A percentile compares a stretch with the other conserved stretches of the same genome.
phyloP scores from a whole-genome alignment of 768 basidiomycete species.

The Austroboletus festivus region DNA sequence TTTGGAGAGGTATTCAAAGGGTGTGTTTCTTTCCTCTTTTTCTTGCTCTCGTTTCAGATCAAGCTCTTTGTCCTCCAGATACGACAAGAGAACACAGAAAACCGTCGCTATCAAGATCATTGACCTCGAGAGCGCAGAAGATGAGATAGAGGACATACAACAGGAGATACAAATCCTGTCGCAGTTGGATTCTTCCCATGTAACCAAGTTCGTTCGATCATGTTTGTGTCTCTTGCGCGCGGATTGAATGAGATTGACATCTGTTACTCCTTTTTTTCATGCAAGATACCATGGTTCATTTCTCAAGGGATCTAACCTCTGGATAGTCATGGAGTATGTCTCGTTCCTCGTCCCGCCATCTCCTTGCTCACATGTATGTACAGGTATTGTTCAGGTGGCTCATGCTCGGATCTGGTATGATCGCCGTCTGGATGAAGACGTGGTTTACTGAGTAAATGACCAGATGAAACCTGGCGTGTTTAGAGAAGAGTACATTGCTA shows the following conservation, averaged over 20 bases:
- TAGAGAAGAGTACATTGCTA: slow-evolving; percentile 97
- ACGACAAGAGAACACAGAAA: slow-evolving; percentile 92
- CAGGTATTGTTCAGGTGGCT: slow-evolving; percentile 96
- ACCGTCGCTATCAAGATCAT: slow-evolving; percentile 99
- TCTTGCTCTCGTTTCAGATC: slow-evolving; percentile 7
- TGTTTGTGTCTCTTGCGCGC: slow-evolving; percentile 20
- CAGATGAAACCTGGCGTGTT: slow-evolving; percentile 99
- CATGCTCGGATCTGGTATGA: slow-evolving; percentile 91
- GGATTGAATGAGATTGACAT: slow-evolving; percentile 36
- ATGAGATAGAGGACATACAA: slow-evolving; percentile 99
- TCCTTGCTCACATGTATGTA: slow-evolving; percentile 8
- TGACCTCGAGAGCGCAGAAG: slow-evolving; percentile 97
- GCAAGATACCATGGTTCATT: slow-evolving; percentile 91
- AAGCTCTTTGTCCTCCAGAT: slow-evolving; percentile 44
- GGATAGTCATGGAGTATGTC: slow-evolving; percentile 97
- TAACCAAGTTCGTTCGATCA: slow-evolving; percentile 75
- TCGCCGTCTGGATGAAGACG: slow-evolving; percentile 5
- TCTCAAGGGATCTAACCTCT: slow-evolving; percentile 92
- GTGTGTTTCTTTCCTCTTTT: slow-evolving; percentile 40
- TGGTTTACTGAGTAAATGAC: slow-evolving; percentile 10
- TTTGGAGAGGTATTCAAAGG: slow-evolving; percentile 99
- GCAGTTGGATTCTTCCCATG: slow-evolving; percentile 92
- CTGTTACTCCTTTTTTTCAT: slow-evolving; percentile 21
- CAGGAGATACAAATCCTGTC: slow-evolving; percentile 98
- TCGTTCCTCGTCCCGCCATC: not conserved